These are phyloP conservation scores for Sungouiozyma intestinalis DNA, from an alignment of 805 yeast species.

Conservation along the genomic window DNA sequence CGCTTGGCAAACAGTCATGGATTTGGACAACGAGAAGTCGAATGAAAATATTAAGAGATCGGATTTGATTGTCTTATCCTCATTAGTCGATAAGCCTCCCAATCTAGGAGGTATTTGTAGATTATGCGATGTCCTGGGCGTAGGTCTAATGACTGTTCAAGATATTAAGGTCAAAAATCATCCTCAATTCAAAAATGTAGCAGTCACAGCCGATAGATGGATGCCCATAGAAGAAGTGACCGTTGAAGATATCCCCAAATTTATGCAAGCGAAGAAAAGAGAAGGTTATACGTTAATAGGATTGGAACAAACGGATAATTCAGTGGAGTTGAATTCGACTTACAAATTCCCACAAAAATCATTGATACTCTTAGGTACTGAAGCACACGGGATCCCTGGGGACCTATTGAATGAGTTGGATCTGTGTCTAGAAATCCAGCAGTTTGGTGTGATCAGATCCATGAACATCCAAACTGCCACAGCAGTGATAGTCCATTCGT, in stretches of 20 bases:
- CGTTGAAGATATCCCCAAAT: constrained; percentile 41
- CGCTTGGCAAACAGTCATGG: constrained; percentile 68
- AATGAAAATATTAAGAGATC: constrained; percentile 29
- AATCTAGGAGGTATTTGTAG: constrained; percentile 92
- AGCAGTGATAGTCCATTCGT: constrained; percentile 88
- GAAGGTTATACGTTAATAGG: constrained; percentile 87
- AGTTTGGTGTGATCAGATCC: constrained; percentile 82
- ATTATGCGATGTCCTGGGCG: constrained; percentile 86
- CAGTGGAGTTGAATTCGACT: constrained; percentile 55
- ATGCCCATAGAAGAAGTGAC: constrained; percentile 83
- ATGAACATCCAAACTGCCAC: constrained; percentile 97
- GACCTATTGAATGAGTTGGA: constrained; percentile 72
- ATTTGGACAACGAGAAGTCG: constrained; percentile 30
- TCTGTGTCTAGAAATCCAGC: constrained; percentile 82
- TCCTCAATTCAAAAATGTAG: constrained; percentile 72
- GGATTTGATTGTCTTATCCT: constrained; percentile 81
- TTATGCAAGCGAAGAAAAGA: constrained; percentile 47
- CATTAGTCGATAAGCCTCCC: constrained; percentile 86
- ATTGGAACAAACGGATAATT: constrained; percentile 84
- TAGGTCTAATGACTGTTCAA: constrained; percentile 66
- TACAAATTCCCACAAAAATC: constrained; percentile 73
- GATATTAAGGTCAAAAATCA: constrained; percentile 54
- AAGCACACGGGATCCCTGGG: constrained; percentile 87
- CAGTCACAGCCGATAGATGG: constrained; percentile 93
- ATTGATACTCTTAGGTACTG: constrained; percentile 70